These are phyloP conservation scores for Corinectria fuckeliana DNA, from an alignment of 2,329 filamentous ascomycete species.

Conservation along the genomic window DNA sequence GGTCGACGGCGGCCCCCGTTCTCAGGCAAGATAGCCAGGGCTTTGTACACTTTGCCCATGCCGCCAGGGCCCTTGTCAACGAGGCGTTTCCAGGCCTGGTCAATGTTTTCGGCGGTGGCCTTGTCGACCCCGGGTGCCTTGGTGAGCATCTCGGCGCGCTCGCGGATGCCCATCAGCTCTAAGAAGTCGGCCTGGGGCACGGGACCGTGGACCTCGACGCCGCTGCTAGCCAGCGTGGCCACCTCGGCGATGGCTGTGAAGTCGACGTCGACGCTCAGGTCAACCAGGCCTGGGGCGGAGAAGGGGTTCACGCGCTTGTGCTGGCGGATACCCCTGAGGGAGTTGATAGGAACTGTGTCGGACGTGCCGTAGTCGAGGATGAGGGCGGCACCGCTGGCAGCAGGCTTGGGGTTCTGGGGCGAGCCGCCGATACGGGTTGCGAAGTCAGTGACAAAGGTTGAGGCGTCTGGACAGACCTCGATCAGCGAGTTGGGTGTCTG, in stretches of 20 bases:
- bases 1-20: conserved; percentile 76
- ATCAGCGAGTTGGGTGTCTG: conserved; percentile 72
- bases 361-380: conserved; percentile 93
- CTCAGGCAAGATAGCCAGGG: conserved; percentile 86
- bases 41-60: conserved; percentile 97
- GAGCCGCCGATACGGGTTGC: conserved; percentile 83
- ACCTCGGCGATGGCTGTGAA: conserved; percentile 86
- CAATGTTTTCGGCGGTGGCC: conserved; percentile 65
- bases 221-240: conserved; percentile 75
- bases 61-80: conserved; percentile 83
- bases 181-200: conserved; percentile 86
- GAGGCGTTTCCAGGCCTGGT: conserved; percentile 79
- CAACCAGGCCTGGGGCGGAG: conserved; percentile 78
- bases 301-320: conserved; percentile 84
- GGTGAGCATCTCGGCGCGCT: conserved; percentile 74
- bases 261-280: conserved; percentile 92
- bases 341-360: conserved; percentile 82
- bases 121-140: conserved; percentile 50
- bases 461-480: conserved; percentile 89
- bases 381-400: conserved; percentile 83
- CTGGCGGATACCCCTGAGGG: conserved; percentile 82
- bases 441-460: conserved; percentile 81
- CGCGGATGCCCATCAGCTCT: conserved; percentile 78
- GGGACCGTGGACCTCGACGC: conserved; percentile 91
- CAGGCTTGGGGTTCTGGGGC: conserved; percentile 57